Conservation (phyloP, 1,284 basidiomycete genomes). For the Coniferiporia weirii region DNA sequence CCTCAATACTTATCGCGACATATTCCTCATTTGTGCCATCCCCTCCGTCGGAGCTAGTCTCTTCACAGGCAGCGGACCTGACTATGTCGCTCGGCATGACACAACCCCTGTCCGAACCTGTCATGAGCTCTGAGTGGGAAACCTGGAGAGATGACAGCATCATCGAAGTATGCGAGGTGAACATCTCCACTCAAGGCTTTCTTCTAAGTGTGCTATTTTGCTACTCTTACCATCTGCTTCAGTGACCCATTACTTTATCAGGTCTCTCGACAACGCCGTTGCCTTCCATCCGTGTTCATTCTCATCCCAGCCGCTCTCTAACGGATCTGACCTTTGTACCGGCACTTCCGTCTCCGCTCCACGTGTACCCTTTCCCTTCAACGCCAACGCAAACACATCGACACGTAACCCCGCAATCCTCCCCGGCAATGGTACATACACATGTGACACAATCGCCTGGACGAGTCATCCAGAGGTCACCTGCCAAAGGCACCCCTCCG, state of each 20-base stretch:
- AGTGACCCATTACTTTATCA: conserved; percentile 17
- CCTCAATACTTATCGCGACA: conserved; percentile 59
- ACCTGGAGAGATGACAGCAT: conserved; percentile 54
- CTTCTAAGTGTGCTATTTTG: conserved; percentile 32
- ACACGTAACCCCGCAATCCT: conserved; percentile 15
- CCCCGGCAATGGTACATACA: conserved; percentile 9
- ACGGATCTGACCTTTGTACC: conserved; percentile 44
- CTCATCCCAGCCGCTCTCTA: conserved; percentile 32
- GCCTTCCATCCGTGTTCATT: conserved; percentile 33
- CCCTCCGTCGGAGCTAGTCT: conserved; percentile 21
- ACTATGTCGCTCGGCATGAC: conserved; percentile 33
- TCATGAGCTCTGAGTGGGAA: conserved; percentile 47
- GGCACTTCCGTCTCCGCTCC: conserved; percentile 27
- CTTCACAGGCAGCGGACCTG: conserved; percentile 42
- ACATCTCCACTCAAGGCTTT: conserved; percentile 41
- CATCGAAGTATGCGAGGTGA: conserved; percentile 60
- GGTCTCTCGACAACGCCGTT: conserved; percentile 44
- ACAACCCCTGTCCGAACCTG: conserved; percentile 26
- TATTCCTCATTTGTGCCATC: conserved; percentile 46
- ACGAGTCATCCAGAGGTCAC: conserved; percentile 13
- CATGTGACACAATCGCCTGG: conserved; percentile 21
- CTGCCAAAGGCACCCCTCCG: conserved; percentile 12
- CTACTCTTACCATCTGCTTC: conserved; percentile 15
- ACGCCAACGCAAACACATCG: conserved; percentile 27
- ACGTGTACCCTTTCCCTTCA: conserved; percentile 24